phyloP scores from a whole-genome alignment of 805 yeast species.

The Sugiyamaella lignohabitans region DNA sequence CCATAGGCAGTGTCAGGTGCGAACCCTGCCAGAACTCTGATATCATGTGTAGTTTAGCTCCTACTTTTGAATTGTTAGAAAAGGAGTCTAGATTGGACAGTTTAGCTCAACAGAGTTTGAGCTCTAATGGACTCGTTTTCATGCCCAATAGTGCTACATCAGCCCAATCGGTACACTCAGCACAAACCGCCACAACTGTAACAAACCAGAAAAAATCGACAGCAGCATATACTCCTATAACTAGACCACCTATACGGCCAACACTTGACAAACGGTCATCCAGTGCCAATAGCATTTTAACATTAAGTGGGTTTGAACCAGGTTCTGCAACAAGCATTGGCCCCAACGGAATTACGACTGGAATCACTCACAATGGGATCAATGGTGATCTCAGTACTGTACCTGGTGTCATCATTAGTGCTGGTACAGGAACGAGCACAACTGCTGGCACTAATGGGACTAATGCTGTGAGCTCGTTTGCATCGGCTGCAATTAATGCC shows the following conservation, averaged over 20 bases:
- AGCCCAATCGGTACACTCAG: too few relatives aligned
- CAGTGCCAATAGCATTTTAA: neutral
- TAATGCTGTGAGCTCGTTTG: too few relatives aligned
- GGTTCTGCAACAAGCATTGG: neutral
- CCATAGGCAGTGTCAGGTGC: conserved; percentile 25
- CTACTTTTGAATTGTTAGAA: conserved; percentile 19
- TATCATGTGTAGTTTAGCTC: conserved; percentile 28
- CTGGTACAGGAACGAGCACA: too few relatives aligned
- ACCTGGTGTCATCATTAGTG: too few relatives aligned
- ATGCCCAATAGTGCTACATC: too few relatives aligned
- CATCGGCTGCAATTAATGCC: neutral
- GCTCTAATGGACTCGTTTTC: too few relatives aligned
- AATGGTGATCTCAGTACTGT: too few relatives aligned
- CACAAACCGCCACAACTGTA: too few relatives aligned
- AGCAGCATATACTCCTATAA: too few relatives aligned
- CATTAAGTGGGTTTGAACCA: neutral
- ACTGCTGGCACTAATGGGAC: neutral
- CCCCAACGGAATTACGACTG: neutral
- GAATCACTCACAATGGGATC: too few relatives aligned
- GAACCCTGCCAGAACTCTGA: conserved; percentile 31
- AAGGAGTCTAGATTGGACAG: conserved; percentile 17
- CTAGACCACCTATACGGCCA: conserved; percentile 4
- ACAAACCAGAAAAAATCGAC: too few relatives aligned
- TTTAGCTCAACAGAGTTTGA: conserved; percentile 14
- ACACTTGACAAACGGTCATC: conserved; percentile 5